Evolutionary conservation across 2,329 filamentous ascomycete species (phyloP).

Genomic region (Alternaria novae-zelandiae): DNA sequence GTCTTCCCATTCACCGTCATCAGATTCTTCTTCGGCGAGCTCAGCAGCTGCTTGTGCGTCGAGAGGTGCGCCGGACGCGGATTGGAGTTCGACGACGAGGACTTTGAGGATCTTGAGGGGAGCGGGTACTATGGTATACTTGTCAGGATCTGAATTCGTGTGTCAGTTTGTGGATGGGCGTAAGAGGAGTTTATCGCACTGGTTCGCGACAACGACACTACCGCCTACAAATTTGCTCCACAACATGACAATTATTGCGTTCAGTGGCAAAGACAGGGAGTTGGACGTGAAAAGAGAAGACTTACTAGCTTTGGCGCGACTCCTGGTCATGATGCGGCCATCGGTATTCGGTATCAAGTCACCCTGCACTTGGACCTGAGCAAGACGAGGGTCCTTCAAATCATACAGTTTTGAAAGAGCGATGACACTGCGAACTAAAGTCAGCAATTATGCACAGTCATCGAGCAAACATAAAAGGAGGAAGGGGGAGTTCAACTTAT

Average conservation of each 20-base stretch:
- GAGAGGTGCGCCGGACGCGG: slow-evolving; percentile 72
- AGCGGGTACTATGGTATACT: slow-evolving; percentile 85
- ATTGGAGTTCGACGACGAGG: slow-evolving; percentile 87
- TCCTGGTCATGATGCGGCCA: slow-evolving; percentile 90
- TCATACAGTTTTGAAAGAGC: slow-evolving; percentile 91
- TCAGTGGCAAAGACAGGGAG: background rate
- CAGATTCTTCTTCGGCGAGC: slow-evolving; percentile 72
- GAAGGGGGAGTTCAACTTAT: slow-evolving; percentile 3
- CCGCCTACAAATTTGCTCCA: background rate
- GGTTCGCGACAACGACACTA: background rate
- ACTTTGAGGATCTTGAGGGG: slow-evolving; percentile 96
- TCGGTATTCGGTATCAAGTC: slow-evolving; percentile 78
- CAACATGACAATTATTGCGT: background rate
- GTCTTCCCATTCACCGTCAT: slow-evolving; percentile 76
- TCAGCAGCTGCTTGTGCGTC: slow-evolving; percentile 66
- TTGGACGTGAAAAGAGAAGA: background rate
- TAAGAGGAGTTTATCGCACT: background rate
- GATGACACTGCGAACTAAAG: slow-evolving; percentile 68
- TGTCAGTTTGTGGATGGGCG: slow-evolving; percentile 18
- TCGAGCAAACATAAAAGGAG: too few relatives aligned
- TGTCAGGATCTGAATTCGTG: slow-evolving; percentile 73
- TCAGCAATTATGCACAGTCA: slow-evolving; percentile 15
- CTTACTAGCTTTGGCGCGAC: slow-evolving; percentile 81
- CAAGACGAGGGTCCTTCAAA: slow-evolving; percentile 80
- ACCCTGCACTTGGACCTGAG: slow-evolving; percentile 84